These are phyloP conservation scores for Epichloe elymi DNA, from an alignment of 2,329 filamentous ascomycete species.

Conservation along the genomic window DNA sequence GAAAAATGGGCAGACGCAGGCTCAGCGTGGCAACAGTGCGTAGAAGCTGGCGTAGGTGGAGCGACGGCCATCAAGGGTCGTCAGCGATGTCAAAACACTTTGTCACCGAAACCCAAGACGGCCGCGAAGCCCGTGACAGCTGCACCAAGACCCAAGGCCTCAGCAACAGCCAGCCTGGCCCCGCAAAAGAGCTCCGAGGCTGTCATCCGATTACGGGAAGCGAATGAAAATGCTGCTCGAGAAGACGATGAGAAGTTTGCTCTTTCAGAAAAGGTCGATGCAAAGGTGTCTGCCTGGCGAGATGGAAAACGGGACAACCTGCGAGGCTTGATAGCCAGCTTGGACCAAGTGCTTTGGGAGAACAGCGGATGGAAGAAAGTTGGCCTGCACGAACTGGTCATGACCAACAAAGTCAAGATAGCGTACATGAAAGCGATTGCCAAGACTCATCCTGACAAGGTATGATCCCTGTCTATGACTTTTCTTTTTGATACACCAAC, in stretches of 20 bases:
- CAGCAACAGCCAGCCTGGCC: slow-evolving; percentile 24
- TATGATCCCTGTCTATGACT: slow-evolving; percentile 28
- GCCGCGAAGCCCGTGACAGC: slow-evolving; percentile 25
- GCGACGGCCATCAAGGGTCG: slow-evolving; percentile 72
- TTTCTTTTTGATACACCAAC: too few relatives aligned
- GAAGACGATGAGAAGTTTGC: slow-evolving; percentile 91
- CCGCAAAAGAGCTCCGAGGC: slow-evolving; percentile 53
- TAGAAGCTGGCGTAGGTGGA: slow-evolving; percentile 78
- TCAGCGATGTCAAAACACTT: slow-evolving; percentile 77
- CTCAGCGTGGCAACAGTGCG: slow-evolving; percentile 65
- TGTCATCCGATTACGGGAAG: slow-evolving; percentile 67
- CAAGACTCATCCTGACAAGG: slow-evolving; percentile 98
- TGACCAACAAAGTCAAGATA: slow-evolving; percentile 93
- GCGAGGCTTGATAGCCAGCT: slow-evolving; percentile 69
- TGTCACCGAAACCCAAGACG: slow-evolving; percentile 52
- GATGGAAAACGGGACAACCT: slow-evolving; percentile 89
- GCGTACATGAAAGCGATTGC: slow-evolving; percentile 98
- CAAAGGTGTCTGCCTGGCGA: slow-evolving; percentile 66
- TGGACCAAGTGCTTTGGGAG: slow-evolving; percentile 85
- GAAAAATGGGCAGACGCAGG: slow-evolving; percentile 85
- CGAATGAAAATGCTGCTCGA: slow-evolving; percentile 72
- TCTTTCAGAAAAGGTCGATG: slow-evolving; percentile 74
- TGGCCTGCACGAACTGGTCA: slow-evolving; percentile 80
- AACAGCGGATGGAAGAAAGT: slow-evolving; percentile 94
- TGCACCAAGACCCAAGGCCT: slow-evolving; percentile 32